Evolutionary conservation across 2,329 filamentous ascomycete genomes (phyloP), one percentile per base, ranked within the genome.

Genomic region (Ophiocordyceps robertsii): DNA sequence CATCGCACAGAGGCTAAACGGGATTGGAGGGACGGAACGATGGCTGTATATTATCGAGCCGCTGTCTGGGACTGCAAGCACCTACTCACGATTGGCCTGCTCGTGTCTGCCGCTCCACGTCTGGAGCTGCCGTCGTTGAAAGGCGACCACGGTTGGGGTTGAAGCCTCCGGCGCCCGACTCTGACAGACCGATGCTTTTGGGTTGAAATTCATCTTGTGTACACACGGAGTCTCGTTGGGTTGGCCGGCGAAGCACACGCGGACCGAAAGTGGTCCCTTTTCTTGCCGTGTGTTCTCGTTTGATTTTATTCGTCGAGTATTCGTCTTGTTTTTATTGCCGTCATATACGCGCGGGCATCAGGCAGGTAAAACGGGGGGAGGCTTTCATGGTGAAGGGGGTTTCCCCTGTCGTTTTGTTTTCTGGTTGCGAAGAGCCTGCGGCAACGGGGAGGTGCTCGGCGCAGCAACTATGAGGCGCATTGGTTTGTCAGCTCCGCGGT

Each of bases 381-480:
- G 24, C 29, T 30, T 21, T 21, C 6, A 14, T 12, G 27, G n/a
- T 13, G 5, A 32, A 14, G 10, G 10, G 14, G 10, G 10, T 40
- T 32, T 10, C 24, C 27, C 32, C 24, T 24, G 12, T 21, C 29
- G 10, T 30, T 39, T n/a, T 16, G 13, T 39, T 30, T 27, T 6
- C 24, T 27, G 7, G 13, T 7, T 39, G 13, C 13, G 24, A 30
- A 29, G 17, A 19, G 29, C 29, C 17, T 24, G 19, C 37, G 37
- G 37, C 12, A 12, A 13, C 7, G 41, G 29, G 17, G 41, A 29
- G 37, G 41, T 29, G 37, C 37, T 38, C 37, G 39, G 39, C 30
- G 39, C 16, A 30, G 30, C 31, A 35, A 29, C 16, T 33, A 30
- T 29, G 19, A 30, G 39, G 43, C 43, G 43, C 43, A 44, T 41